phyloP scores from a whole-genome alignment of 441 rosid genomes.

The Erodium moschatum region DNA sequence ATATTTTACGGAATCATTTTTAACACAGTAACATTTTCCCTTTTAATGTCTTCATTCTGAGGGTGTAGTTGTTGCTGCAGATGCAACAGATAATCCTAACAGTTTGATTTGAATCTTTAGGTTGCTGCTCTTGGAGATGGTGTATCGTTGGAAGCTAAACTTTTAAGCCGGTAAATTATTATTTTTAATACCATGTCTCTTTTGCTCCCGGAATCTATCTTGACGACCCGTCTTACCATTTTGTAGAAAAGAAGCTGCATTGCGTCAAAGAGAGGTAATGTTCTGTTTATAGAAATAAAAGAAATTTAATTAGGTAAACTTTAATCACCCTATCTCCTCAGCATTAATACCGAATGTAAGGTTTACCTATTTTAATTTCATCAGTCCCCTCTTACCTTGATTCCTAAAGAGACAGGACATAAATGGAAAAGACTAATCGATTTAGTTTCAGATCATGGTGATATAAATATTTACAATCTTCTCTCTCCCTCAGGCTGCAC shows the following conservation, averaged over 20 bases:
- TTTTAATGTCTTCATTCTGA: slow-evolving; percentile 4
- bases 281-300: neutral
- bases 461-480: neutral
- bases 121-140: slow-evolving; percentile 57
- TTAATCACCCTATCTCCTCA: neutral
- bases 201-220: slow-evolving; percentile 10
- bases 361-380: neutral
- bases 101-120: slow-evolving; percentile 27
- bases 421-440: neutral
- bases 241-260: slow-evolving; percentile 66
- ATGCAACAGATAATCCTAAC: neutral
- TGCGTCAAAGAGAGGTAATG: slow-evolving; percentile 67
- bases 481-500: slow-evolving; percentile 40
- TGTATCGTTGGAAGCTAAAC: slow-evolving; percentile 69
- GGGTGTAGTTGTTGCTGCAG: neutral
- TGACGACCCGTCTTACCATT: slow-evolving; percentile 22
- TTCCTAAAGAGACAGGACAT: slow-evolving; percentile 14
- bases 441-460: neutral
- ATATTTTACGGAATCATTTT: neutral
- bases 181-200: slow-evolving; percentile 2
- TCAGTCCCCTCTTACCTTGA: slow-evolving; percentile 6
- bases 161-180: slow-evolving; percentile 48
- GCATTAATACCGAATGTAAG: slow-evolving; percentile 13
- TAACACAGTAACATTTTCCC: neutral
- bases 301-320: slow-evolving; percentile 3